phyloP scores from a whole-genome alignment of 169 alveolate species.

The Cystoisospora suis region DNA sequence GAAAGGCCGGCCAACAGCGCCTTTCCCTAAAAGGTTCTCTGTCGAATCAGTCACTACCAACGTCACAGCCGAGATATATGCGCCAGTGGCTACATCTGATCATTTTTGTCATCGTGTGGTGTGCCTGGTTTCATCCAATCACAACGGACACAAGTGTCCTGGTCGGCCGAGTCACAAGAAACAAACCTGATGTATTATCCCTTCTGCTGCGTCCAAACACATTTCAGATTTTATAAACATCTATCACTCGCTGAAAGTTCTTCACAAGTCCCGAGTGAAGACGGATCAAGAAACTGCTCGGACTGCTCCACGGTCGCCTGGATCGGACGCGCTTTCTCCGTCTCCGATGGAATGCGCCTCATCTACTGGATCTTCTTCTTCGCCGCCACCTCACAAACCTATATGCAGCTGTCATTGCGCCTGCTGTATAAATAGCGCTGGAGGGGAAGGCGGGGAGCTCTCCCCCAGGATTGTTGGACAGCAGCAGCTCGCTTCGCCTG shows the following conservation, averaged over 20 bases:
- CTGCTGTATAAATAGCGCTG: background rate
- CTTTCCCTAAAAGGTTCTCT: background rate
- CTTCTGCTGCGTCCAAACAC: background rate
- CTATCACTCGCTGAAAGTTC: background rate
- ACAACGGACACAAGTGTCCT: background rate
- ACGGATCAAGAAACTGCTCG: background rate
- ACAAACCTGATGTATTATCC: too few species aligned
- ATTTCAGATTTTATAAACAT: background rate
- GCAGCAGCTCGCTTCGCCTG: background rate
- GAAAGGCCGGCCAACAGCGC: background rate
- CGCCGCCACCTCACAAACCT: background rate
- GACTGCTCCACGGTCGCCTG: background rate
- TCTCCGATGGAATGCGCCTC: background rate
- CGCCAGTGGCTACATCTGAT: background rate
- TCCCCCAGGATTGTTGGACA: background rate
- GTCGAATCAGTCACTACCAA: background rate
- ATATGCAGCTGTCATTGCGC: conserved; percentile 12
- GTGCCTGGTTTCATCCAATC: background rate
- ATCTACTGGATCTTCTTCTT: background rate
- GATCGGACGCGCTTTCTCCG: background rate
- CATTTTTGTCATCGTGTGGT: background rate
- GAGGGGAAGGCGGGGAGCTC: background rate
- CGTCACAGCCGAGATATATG: background rate
- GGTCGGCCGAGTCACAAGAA: background rate
- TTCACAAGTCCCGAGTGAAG: background rate